Conservation (phyloP, 352 stramenopile species). For the Phytophthora sp. region DNA sequence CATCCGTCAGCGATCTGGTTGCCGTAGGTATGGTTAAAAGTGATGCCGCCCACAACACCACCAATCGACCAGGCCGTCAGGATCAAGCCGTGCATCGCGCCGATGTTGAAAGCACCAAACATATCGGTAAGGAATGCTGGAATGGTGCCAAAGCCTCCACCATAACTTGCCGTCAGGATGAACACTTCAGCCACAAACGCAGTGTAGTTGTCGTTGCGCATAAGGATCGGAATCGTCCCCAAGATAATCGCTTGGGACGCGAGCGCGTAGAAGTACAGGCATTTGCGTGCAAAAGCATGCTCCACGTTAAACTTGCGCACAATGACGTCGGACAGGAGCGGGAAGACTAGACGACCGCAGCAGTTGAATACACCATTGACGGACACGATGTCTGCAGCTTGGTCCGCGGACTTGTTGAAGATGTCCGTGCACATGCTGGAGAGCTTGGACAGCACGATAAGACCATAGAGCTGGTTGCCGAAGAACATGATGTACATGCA, state of each 20-base stretch:
- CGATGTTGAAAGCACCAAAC: constrained; percentile 86
- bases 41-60: constrained; percentile 71
- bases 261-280: constrained; percentile 67
- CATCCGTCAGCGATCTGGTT: constrained; percentile 38
- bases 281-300: constrained; percentile 49
- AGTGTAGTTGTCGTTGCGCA: constrained; percentile 59
- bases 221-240: constrained; percentile 64
- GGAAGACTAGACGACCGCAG: constrained; percentile 46
- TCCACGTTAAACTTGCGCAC: constrained; percentile 48
- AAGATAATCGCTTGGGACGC: constrained; percentile 67
- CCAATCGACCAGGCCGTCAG: constrained; percentile 81
- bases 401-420: constrained; percentile 36
- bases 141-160: constrained; percentile 74
- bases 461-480: constrained; percentile 58
- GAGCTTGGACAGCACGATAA: constrained; percentile 68
- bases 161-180: constrained; percentile 74
- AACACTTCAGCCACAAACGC: constrained; percentile 67
- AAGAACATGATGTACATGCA: constrained; percentile 77
- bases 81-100: constrained; percentile 77
- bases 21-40: constrained; percentile 68
- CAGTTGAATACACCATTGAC: constrained; percentile 68
- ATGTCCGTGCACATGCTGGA: constrained; percentile 57
- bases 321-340: constrained; percentile 44
- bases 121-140: constrained; percentile 81
- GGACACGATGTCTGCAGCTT: constrained; percentile 50